Evolutionary conservation across 495 filamentous ascomycete genomes (phyloP).

Genomic region (Niebla homalea): DNA sequence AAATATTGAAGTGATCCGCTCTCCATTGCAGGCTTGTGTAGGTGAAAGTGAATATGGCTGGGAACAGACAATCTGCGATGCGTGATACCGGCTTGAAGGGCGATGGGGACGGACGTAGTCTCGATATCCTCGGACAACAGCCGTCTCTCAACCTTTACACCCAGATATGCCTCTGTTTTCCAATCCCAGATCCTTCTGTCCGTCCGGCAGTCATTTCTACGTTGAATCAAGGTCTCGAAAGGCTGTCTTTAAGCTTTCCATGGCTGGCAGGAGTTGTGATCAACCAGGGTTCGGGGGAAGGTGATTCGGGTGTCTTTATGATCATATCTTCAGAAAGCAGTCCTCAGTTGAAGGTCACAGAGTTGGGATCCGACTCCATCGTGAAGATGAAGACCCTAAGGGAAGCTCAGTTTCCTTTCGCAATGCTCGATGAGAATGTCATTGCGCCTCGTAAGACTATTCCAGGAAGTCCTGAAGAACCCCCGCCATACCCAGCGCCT

Average conservation of each 20-base stretch:
- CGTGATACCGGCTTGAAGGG: not conserved
- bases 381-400: constrained; percentile 31
- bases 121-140: constrained; percentile 22
- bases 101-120: not conserved
- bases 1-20: no score
- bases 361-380: constrained; percentile 24
- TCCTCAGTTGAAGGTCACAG: constrained; percentile 30
- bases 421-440: constrained; percentile 37
- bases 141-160: constrained; percentile 28
- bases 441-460: constrained; percentile 36
- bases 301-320: constrained; percentile 28
- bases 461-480: constrained; percentile 14
- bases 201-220: constrained; percentile 20
- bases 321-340: constrained; percentile 24
- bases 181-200: constrained; percentile 16
- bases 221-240: constrained; percentile 25
- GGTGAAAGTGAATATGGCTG: no score
- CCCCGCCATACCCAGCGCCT: constrained; percentile 20
- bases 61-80: no score
- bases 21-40: no score
- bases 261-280: constrained; percentile 43
- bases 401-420: constrained; percentile 31
- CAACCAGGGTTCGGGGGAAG: constrained; percentile 24
- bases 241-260: constrained; percentile 30
- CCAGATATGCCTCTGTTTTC: constrained; percentile 31